These are phyloP conservation scores for Spirogloea muscicola DNA, from an alignment of 139 green algal genomes.

Conservation along the genomic window DNA sequence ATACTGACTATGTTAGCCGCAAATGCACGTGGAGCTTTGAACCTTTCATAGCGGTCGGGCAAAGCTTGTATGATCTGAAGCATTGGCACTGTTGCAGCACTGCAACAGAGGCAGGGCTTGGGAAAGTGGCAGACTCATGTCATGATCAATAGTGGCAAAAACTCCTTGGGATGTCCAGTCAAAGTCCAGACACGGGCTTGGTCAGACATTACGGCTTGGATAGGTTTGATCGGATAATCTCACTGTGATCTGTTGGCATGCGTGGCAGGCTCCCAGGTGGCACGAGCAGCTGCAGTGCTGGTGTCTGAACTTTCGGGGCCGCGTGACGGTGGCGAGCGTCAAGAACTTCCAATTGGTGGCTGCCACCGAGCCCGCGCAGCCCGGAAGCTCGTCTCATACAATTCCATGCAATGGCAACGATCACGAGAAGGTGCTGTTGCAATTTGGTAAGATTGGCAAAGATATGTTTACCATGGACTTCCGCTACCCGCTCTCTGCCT, in stretches of 20 bases:
- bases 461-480: slow-evolving; percentile 94
- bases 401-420: slow-evolving; percentile 1
- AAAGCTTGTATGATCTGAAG: too few species aligned
- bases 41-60: too few species aligned
- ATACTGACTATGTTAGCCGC: too few species aligned
- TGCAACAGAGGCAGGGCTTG: slow-evolving; percentile 91
- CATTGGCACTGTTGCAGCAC: too few species aligned
- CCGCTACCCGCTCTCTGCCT: slow-evolving; percentile 50
- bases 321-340: slow-evolving; percentile 92
- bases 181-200: slow-evolving; percentile 43
- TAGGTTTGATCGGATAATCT: background rate
- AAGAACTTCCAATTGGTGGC: slow-evolving; percentile 97
- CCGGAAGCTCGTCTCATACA: background rate
- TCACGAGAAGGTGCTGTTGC: slow-evolving; percentile 24
- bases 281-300: slow-evolving; percentile 85
- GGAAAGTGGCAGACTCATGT: too few species aligned
- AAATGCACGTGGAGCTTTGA: too few species aligned
- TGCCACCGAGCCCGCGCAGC: slow-evolving; percentile 44
- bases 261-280: slow-evolving; percentile 83
- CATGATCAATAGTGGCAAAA: too few species aligned
- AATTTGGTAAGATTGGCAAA: slow-evolving; percentile 73
- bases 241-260: background rate
- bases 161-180: too few species aligned
- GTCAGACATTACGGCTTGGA: background rate
- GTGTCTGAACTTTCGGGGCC: slow-evolving; percentile 96